A percentile compares a stretch with the other conserved stretches of the same genome.
These are phyloP conservation scores for Boletus subcaerulescens DNA, from an alignment of 768 basidiomycete genomes.

Conservation along the genomic window DNA sequence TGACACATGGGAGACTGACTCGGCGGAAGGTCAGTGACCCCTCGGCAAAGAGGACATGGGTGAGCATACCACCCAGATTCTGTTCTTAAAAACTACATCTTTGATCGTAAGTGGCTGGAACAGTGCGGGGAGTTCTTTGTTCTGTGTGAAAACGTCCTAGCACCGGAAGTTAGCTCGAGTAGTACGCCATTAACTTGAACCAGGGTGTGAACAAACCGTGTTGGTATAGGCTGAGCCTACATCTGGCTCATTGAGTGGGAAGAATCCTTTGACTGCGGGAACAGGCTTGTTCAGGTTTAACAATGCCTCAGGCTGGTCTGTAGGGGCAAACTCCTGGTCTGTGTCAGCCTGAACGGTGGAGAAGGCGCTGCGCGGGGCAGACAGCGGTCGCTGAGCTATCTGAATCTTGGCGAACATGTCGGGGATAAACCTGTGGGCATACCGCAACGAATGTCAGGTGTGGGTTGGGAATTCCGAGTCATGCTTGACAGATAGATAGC, in stretches of 20 bases:
- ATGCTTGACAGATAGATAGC: not conserved
- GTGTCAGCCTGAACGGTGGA: not conserved
- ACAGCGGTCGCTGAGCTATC: not conserved
- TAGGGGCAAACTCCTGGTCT: not conserved
- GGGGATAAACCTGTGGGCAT: not conserved
- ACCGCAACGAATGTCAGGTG: no score
- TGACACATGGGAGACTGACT: slow-evolving; percentile 76
- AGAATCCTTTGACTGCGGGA: slow-evolving; percentile 51
- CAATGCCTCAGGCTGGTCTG: not conserved
- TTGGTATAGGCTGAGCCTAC: slow-evolving; percentile 44
- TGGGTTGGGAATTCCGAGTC: no score
- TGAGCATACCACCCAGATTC: slow-evolving; percentile 56
- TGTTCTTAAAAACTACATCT: slow-evolving; percentile 66
- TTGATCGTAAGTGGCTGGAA: slow-evolving; percentile 67
- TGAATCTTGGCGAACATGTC: not conserved
- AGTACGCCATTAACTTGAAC: not conserved
- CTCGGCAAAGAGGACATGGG: not conserved
- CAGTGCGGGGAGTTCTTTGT: slow-evolving; percentile 49
- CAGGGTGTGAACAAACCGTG: slow-evolving; percentile 10
- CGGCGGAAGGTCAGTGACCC: not conserved
- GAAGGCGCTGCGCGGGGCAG: not conserved
- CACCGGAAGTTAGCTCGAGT: not conserved
- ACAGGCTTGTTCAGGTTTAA: slow-evolving; percentile 45
- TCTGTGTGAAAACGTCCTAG: slow-evolving; percentile 43
- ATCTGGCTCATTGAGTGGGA: slow-evolving; percentile 56